A percentile compares a stretch with the other conserved stretches of the same genome.
Conservation (phyloP, 1,139 yeast species). For the Yamadazyma aaseri region DNA sequence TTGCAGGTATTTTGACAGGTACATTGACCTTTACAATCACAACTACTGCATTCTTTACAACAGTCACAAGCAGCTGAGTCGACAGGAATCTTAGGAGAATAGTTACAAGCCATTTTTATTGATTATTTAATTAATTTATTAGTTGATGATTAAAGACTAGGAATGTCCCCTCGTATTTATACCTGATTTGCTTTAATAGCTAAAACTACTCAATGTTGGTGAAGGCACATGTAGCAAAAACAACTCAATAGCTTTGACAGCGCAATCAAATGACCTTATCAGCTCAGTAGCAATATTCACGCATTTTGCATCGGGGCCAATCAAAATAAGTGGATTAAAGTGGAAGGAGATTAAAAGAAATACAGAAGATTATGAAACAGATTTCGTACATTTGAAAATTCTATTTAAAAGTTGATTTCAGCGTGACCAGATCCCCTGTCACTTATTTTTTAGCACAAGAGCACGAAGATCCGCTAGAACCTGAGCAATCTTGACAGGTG, state of each 20-base stretch:
- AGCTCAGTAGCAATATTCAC: slow-evolving; percentile 2
- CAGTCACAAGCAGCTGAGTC: slow-evolving; percentile 3
- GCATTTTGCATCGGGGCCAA: too few relatives aligned
- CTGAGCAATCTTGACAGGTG: slow-evolving; percentile 12
- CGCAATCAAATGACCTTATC: not conserved
- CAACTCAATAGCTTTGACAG: not conserved
- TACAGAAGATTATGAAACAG: too few relatives aligned
- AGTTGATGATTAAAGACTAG: slow-evolving; percentile 1
- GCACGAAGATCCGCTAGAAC: slow-evolving; percentile 6
- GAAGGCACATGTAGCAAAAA: slow-evolving; percentile 2
- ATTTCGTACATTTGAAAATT: too few relatives aligned
- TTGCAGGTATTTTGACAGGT: slow-evolving; percentile 2
- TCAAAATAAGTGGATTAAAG: too few relatives aligned
- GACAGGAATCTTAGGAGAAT: not conserved
- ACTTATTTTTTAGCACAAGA: slow-evolving; percentile 5
- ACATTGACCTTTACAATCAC: slow-evolving; percentile 5
- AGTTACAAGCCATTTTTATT: slow-evolving; percentile 5
- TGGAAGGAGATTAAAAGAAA: too few relatives aligned
- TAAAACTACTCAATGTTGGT: slow-evolving; percentile 2
- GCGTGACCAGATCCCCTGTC: too few relatives aligned
- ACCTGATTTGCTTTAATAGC: slow-evolving; percentile 1
- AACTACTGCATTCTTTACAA: slow-evolving; percentile 6
- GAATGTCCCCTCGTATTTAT: slow-evolving; percentile 1
- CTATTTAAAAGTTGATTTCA: too few relatives aligned
- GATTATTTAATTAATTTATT: not conserved